Percentiles rank a stretch among this genome's conserved stretches.
These are phyloP conservation scores for Moesziomyces globuligerus DNA, from an alignment of 1,284 basidiomycete genomes.

Conservation along the genomic window DNA sequence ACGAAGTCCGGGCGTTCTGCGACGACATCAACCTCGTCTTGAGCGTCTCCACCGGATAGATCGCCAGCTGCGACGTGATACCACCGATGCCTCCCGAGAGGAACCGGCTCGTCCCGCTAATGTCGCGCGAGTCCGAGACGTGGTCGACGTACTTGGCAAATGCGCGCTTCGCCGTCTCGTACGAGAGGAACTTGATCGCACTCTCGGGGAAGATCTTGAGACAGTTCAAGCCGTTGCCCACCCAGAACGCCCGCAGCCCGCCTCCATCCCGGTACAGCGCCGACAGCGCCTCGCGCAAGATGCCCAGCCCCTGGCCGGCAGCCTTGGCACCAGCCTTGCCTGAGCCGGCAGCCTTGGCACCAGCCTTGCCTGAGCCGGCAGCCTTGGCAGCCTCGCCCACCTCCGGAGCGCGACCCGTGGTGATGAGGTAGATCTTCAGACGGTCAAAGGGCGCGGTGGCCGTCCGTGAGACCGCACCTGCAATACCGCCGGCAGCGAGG, in stretches of 20 bases:
- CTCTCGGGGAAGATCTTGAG: conserved; percentile 86
- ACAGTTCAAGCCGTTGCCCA: conserved; percentile 74
- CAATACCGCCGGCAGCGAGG: conserved; percentile 90
- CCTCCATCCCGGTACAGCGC: conserved; percentile 81
- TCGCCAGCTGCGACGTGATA: conserved; percentile 85
- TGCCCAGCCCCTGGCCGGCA: conserved; percentile 68
- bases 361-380: conserved; percentile 15
- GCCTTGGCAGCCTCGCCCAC: conserved; percentile 25
- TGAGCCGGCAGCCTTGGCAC: conserved; percentile 11
- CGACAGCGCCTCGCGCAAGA: conserved; percentile 78
- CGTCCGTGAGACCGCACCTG: conserved; percentile 94
- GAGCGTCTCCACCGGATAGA: conserved; percentile 66
- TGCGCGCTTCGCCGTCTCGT: conserved; percentile 94
- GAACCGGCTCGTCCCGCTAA: conserved; percentile 91
- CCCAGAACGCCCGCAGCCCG: conserved; percentile 92
- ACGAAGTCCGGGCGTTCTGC: conserved; percentile 68
- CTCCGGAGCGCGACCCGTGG: conserved; percentile 69
- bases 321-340: conserved; percentile 37
- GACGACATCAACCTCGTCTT: conserved; percentile 79
- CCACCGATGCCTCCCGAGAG: conserved; percentile 95
- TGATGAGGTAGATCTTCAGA: conserved; percentile 96
- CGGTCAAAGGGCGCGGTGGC: conserved; percentile 98
- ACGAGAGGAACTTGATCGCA: conserved; percentile 97
- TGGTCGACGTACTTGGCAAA: conserved; percentile 92
- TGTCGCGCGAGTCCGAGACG: conserved; percentile 87